Evolutionary conservation across 768 basidiomycete species (phyloP).

Genomic region (Tylopilus intermedius): DNA sequence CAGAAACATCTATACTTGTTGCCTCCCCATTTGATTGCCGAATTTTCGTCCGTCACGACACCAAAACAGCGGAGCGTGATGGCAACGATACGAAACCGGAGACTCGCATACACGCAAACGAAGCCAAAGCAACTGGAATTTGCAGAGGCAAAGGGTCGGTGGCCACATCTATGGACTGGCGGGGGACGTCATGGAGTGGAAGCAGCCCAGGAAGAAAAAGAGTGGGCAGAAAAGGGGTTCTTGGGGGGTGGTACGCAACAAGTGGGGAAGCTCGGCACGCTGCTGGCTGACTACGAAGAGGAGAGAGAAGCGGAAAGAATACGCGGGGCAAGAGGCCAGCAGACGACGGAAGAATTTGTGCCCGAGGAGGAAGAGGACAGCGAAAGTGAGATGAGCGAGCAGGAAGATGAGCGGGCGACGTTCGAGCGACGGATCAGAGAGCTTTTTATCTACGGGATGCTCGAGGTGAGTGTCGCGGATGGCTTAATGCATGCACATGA

Average conservation of each 20-base stretch:
- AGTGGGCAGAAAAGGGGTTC: conserved; percentile 64
- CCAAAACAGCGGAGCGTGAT: conserved; percentile 66
- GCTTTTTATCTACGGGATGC: conserved; percentile 67
- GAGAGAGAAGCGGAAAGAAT: conserved; percentile 67
- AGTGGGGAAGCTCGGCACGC: conserved; percentile 62
- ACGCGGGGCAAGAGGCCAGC: conserved; percentile 41
- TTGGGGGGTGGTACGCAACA: conserved; percentile 50
- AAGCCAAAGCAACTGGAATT: conserved; percentile 55
- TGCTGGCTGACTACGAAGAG: conserved; percentile 72
- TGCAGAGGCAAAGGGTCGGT: conserved; percentile 46
- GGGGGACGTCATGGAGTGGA: conserved; percentile 43
- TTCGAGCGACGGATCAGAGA: conserved; percentile 66
- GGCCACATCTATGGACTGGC: conserved; percentile 69
- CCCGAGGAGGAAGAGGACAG: conserved; percentile 63
- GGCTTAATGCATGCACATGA: not conserved
- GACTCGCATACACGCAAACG: conserved; percentile 55
- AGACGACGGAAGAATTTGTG: conserved; percentile 41
- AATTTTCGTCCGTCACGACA: conserved; percentile 40
- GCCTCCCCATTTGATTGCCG: conserved; percentile 56
- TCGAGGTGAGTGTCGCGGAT: conserved; percentile 49
- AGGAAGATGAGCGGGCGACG: conserved; percentile 46
- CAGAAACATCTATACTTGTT: conserved; percentile 52
- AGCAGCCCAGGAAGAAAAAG: conserved; percentile 60
- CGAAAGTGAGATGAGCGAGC: conserved; percentile 36
- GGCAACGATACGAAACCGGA: conserved; percentile 64